phyloP scores from a whole-genome alignment of 192 early-diverging fungal genomes.

The Chytriomyces sp. region DNA sequence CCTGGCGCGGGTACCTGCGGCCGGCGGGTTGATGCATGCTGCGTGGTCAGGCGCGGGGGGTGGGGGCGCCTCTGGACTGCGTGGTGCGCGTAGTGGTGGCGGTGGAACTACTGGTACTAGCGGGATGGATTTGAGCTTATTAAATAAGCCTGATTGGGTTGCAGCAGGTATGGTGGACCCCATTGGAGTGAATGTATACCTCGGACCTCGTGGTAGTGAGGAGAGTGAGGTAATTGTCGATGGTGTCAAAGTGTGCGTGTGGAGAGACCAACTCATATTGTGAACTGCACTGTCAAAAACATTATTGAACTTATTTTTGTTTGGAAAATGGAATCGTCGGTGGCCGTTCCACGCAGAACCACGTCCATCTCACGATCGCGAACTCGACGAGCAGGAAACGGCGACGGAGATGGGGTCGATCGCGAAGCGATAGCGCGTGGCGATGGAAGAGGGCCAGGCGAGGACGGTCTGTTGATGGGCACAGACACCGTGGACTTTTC shows the following conservation, averaged over 20 bases:
- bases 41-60: background rate
- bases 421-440: too few relatives aligned
- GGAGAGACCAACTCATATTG: background rate
- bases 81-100: background rate
- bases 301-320: background rate
- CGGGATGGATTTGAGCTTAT: background rate
- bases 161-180: conserved; percentile 18
- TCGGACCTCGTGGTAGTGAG: too few relatives aligned
- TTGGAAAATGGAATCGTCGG: too few relatives aligned
- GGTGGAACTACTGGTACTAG: background rate
- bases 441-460: too few relatives aligned
- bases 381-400: too few relatives aligned
- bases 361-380: too few relatives aligned
- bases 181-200: too few relatives aligned
- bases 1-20: background rate
- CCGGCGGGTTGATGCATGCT: background rate
- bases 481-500: too few relatives aligned
- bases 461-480: too few relatives aligned
- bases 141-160: conserved; percentile 16
- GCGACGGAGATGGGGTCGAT: too few relatives aligned
- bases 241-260: background rate
- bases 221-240: background rate
- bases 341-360: too few relatives aligned
- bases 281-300: background rate
- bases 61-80: background rate